These are phyloP conservation scores for Neofusicoccum sp. DNA, from an alignment of 2,329 filamentous ascomycete genomes.

Conservation along the genomic window DNA sequence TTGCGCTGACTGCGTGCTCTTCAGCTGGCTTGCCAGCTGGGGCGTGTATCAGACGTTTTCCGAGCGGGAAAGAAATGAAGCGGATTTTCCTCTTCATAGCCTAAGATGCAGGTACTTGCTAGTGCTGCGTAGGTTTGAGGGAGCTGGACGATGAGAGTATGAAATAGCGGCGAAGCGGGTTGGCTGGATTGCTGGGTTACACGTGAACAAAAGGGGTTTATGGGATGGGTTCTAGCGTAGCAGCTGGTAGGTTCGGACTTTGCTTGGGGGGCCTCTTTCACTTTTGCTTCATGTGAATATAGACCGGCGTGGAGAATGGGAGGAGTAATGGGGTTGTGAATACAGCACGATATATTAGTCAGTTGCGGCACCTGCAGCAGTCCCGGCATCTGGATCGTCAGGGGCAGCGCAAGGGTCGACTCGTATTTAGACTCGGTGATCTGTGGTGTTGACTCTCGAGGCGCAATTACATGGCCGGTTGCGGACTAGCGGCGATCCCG, in stretches of 20 bases:
- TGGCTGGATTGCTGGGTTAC: neutral
- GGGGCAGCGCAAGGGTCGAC: neutral
- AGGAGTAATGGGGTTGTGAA: slow-evolving; percentile 15
- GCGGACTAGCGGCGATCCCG: neutral
- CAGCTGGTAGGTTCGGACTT: neutral
- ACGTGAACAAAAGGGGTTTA: slow-evolving; percentile 3
- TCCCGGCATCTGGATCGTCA: neutral
- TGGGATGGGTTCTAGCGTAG: neutral
- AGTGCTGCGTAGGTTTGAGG: neutral
- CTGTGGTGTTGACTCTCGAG: slow-evolving; percentile 1
- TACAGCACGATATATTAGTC: neutral
- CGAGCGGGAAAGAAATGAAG: slow-evolving; percentile 1
- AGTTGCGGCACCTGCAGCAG: neutral
- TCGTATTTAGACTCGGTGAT: neutral
- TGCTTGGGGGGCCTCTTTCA: neutral
- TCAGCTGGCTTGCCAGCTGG: no score
- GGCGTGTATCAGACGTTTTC: neutral
- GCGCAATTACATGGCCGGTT: neutral
- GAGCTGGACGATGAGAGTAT: neutral
- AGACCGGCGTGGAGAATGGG: slow-evolving; percentile 4
- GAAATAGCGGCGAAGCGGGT: neutral
- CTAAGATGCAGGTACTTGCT: neutral
- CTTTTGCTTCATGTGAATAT: slow-evolving; percentile 9
- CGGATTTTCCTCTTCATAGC: neutral
- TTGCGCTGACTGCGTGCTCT: neutral